These are phyloP conservation scores for Penicillium bialowiezense DNA, from an alignment of 495 filamentous ascomycete genomes.

Conservation along the genomic window DNA sequence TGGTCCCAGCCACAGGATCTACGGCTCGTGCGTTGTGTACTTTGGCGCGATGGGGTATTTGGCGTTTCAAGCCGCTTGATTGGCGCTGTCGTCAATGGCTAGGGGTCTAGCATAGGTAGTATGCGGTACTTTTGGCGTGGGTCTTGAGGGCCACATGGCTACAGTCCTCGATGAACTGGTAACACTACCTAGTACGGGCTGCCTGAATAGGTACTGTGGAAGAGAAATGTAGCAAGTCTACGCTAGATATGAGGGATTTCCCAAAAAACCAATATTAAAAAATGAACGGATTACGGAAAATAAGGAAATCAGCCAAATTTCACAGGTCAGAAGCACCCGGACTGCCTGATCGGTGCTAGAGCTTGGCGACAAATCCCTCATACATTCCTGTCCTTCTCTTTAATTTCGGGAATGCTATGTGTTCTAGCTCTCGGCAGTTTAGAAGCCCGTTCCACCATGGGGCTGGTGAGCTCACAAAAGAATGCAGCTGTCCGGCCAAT, in stretches of 20 bases:
- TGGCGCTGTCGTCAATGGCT: no score
- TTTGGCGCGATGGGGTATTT: constrained; percentile 1
- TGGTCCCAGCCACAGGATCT: constrained; percentile 28
- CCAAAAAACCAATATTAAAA: background rate
- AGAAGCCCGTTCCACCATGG: constrained; percentile 16
- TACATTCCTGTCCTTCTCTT: constrained; percentile 8
- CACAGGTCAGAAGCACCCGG: constrained; percentile 5
- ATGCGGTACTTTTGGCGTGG: constrained; percentile 7
- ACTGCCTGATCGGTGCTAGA: constrained; percentile 27
- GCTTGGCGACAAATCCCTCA: constrained; percentile 26
- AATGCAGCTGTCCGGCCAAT: no score
- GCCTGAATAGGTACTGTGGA: no score
- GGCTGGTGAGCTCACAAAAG: constrained; percentile 15
- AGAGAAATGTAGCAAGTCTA: background rate
- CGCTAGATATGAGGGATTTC: background rate
- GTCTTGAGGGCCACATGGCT: background rate
- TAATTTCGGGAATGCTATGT: background rate
- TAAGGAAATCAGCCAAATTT: constrained; percentile 5
- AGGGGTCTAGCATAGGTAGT: background rate
- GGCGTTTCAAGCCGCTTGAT: no score
- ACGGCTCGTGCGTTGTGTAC: constrained; percentile 17
- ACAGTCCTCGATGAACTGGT: background rate
- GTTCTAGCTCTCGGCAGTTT: background rate
- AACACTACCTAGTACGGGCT: no score
- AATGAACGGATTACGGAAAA: background rate